Percentiles rank a stretch among this genome's conserved stretches.
Conservation (phyloP, 2,329 filamentous ascomycete species). For the Colletotrichum eremochloae region DNA sequence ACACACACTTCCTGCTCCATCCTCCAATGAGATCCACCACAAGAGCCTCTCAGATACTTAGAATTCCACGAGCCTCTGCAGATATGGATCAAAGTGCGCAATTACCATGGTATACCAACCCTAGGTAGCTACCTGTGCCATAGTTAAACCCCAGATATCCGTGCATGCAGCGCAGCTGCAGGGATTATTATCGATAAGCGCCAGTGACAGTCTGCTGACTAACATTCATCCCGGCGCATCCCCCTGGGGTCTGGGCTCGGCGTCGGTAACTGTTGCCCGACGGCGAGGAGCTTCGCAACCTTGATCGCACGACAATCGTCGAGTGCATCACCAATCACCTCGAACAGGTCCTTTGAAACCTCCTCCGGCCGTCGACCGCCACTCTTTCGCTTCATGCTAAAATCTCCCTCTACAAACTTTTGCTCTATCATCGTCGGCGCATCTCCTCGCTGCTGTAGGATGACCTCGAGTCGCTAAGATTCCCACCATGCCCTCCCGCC, state of each 20-base stretch:
- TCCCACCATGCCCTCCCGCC: conserved; percentile 50
- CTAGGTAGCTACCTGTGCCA: too few species aligned
- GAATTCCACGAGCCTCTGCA: background rate
- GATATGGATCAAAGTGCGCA: background rate
- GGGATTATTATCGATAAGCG: conserved; percentile 31
- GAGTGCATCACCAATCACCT: conserved; percentile 22
- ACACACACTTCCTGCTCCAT: too few species aligned
- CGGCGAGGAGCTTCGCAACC: conserved; percentile 35
- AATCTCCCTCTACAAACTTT: background rate
- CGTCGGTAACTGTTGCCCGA: conserved; percentile 30
- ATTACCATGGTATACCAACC: background rate
- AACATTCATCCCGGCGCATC: conserved; percentile 18
- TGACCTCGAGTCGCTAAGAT: conserved; percentile 33
- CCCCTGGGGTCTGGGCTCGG: conserved; percentile 28
- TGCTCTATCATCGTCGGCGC: conserved; percentile 14
- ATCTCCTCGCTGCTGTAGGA: conserved; percentile 17
- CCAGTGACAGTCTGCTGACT: conserved; percentile 24
- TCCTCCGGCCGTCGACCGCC: background rate
- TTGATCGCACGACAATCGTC: conserved; percentile 38
- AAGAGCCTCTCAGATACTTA: background rate
- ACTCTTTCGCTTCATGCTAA: background rate
- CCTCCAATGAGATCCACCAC: background rate
- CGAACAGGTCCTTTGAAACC: background rate
- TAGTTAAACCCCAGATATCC: too few species aligned
- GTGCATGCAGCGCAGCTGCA: background rate